These are phyloP conservation scores for Schrenkiella parvula DNA, from an alignment of 345 rosid species.

Conservation along the genomic window DNA sequence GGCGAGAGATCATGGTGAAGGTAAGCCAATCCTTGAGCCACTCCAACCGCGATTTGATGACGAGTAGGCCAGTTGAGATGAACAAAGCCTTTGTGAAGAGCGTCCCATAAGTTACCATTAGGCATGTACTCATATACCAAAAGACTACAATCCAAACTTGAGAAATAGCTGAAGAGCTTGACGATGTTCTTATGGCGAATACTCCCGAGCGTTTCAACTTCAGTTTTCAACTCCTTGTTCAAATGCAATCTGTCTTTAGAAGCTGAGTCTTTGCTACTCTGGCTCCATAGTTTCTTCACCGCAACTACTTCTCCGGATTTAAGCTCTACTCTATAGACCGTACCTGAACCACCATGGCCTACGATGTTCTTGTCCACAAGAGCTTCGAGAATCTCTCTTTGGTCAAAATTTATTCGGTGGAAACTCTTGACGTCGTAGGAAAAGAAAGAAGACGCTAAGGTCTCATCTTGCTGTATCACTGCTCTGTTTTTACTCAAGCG, in stretches of 20 bases:
- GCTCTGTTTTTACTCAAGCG: slow-evolving; percentile 44
- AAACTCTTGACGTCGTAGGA: slow-evolving; percentile 75
- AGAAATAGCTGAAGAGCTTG: slow-evolving; percentile 75
- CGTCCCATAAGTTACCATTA: slow-evolving; percentile 86
- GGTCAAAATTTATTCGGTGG: slow-evolving; percentile 72
- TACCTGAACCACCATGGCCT: slow-evolving; percentile 87
- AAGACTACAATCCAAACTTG: slow-evolving; percentile 59
- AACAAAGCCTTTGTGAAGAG: slow-evolving; percentile 64
- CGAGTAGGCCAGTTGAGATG: slow-evolving; percentile 78
- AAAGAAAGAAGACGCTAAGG: slow-evolving; percentile 55
- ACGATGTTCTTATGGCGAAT: slow-evolving; percentile 89
- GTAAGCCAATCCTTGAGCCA: slow-evolving; percentile 88
- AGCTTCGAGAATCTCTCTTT: slow-evolving; percentile 64
- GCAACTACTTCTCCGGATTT: slow-evolving; percentile 70
- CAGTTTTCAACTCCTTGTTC: slow-evolving; percentile 68
- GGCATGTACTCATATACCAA: slow-evolving; percentile 92
- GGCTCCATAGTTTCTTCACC: slow-evolving; percentile 79
- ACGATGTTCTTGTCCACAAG: slow-evolving; percentile 78
- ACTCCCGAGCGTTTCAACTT: slow-evolving; percentile 84
- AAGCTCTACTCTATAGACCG: slow-evolving; percentile 65
- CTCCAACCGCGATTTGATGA: slow-evolving; percentile 81
- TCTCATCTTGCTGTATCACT: slow-evolving; percentile 55
- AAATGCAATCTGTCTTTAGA: slow-evolving; percentile 45
- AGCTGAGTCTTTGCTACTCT: slow-evolving; percentile 46
- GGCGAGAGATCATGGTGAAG: slow-evolving; percentile 80